Evolutionary conservation across 345 rosid genomes (phyloP).

Genomic region (Durio zibethinus): DNA sequence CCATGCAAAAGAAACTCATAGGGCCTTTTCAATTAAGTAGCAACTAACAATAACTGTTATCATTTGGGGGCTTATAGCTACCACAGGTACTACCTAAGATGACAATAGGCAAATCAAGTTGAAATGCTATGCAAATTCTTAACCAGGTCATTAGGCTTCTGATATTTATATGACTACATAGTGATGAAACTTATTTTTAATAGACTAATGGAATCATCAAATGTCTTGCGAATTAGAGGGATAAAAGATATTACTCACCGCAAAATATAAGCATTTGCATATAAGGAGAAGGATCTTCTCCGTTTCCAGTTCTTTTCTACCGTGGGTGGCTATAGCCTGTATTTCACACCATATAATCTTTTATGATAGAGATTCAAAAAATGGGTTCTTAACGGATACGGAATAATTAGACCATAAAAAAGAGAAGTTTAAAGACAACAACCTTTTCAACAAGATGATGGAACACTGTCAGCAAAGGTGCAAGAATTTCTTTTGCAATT

Average conservation of each 20-base stretch:
- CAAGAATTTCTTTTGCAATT: conserved; percentile 60
- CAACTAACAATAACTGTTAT: background rate
- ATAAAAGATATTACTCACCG: conserved; percentile 48
- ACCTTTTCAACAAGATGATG: conserved; percentile 67
- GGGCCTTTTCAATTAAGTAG: conserved; percentile 4
- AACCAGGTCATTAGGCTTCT: background rate
- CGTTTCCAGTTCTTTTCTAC: conserved; percentile 37
- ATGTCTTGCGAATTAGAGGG: background rate
- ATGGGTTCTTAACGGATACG: background rate
- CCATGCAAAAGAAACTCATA: conserved; percentile 15
- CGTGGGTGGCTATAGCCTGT: conserved; percentile 47
- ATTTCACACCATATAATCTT: conserved; percentile 29
- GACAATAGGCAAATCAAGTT: background rate
- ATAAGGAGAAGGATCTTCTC: conserved; percentile 60
- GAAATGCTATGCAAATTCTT: background rate
- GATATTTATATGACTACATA: background rate
- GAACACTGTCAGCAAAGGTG: conserved; percentile 57
- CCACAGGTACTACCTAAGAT: background rate
- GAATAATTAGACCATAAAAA: conserved; percentile 7
- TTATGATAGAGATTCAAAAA: conserved; percentile 18
- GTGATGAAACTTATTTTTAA: background rate
- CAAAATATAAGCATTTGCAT: conserved; percentile 73
- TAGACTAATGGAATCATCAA: background rate
- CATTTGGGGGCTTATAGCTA: background rate
- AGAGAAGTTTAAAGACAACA: conserved; percentile 17